phyloP scores from a whole-genome alignment of 495 filamentous ascomycete genomes.

The Aspergillus steynii region DNA sequence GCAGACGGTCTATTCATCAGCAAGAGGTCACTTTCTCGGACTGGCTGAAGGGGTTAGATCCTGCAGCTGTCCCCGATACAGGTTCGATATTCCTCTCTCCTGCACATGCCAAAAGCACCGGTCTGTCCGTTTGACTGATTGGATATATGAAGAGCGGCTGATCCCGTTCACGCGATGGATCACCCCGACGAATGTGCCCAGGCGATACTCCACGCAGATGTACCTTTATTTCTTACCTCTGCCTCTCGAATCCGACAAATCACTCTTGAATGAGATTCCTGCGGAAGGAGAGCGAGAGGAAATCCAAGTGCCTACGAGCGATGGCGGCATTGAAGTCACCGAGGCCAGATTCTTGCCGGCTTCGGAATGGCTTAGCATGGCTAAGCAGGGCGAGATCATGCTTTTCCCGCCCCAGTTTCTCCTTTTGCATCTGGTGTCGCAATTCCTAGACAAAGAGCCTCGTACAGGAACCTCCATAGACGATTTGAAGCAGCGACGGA shows the following conservation, averaged over 20 bases:
- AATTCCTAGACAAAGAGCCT: conserved; percentile 55
- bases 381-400: conserved; percentile 65
- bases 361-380: conserved; percentile 64
- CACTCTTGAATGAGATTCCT: conserved; percentile 30
- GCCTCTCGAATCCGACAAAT: conserved; percentile 39
- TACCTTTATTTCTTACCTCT: conserved; percentile 92
- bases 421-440: conserved; percentile 65
- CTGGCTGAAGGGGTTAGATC: conserved; percentile 65
- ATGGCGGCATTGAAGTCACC: conserved; percentile 85
- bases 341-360: conserved; percentile 75
- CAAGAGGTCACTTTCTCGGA: conserved; percentile 59
- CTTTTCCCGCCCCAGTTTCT: conserved; percentile 91
- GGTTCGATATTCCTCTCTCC: conserved; percentile 41
- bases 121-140: conserved; percentile 8
- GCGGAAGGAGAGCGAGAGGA: conserved; percentile 39
- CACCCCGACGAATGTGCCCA: conserved; percentile 69
- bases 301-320: conserved; percentile 64
- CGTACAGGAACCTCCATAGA: conserved; percentile 28
- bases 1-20: conserved; percentile 66
- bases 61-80: conserved; percentile 62
- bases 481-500: conserved; percentile 51
- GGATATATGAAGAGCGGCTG: conserved; percentile 51
- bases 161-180: conserved; percentile 91
- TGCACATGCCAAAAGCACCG: not conserved
- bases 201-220: conserved; percentile 91